Evolutionary conservation across 768 basidiomycete genomes (phyloP), one percentile per base, ranked within the genome.

Genomic region (Amylocystis lapponica): DNA sequence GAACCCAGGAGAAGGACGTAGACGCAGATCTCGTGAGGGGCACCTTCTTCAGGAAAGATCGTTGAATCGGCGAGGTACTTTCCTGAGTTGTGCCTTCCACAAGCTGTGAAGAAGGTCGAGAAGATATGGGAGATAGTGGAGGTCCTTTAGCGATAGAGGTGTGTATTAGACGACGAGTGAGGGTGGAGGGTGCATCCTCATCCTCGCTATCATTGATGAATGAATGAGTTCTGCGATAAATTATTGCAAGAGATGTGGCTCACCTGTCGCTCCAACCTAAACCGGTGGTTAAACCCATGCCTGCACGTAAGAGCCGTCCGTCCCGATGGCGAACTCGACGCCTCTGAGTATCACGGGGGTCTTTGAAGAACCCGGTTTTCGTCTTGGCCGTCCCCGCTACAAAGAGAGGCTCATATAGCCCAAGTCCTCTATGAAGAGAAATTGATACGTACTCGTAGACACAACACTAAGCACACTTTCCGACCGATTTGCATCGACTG

Each of bases 231-330:
- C 29, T 10, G 29, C n/a, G n/a, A n/a, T n/a, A n/a, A n/a, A n/a
- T n/a, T n/a, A n/a, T n/a, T n/a, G n/a, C n/a, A n/a, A n/a, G n/a
- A n/a, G n/a, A n/a, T n/a, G n/a, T 34, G 16, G 16, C 17, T 8
- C 17, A 66, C 60, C 65, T 66, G 47, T 69, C 68, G 39, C 66
- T 68, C 68, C 68, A 69, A 0, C 68, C 68, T 11, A 69, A 55
- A 0, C 68, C 68, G 2, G 68, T 69, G 11, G 68, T 69, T 26
- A 69, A 49, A 2, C 68, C 68, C 39, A 68, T 59, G 1, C 68
- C 68, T 6, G 65, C 66, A 4, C 58, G 47, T n/a, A 69, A 50
- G 7, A 68, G 48, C 13, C 50, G 45, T 19, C 68, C 67, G 36
- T 69, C 66, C 8, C 64, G 58, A 44, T 69, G 68, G 12, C 68